These are phyloP conservation scores for Cryphonectria carpinicola DNA, from an alignment of 2,329 filamentous ascomycete genomes.

Conservation along the genomic window DNA sequence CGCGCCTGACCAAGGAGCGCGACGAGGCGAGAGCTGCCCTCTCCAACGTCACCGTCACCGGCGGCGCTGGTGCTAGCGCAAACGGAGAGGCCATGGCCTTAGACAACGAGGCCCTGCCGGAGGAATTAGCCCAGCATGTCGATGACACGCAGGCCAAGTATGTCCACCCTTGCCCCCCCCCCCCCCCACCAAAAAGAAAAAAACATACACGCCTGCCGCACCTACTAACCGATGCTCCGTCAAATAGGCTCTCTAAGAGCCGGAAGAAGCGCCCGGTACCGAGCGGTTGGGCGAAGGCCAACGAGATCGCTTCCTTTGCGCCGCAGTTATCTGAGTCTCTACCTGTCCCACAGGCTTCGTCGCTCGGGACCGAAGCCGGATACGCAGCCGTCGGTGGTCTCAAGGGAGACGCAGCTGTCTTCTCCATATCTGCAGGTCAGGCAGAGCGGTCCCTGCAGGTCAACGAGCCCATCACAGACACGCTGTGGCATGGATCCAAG, in stretches of 20 bases:
- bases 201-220: background rate
- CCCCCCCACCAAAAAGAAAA: background rate
- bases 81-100: conserved; percentile 91
- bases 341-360: conserved; percentile 53
- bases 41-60: conserved; percentile 76
- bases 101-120: conserved; percentile 77
- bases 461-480: conserved; percentile 69
- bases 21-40: conserved; percentile 91
- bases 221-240: conserved; percentile 15
- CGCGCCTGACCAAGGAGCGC: conserved; percentile 84
- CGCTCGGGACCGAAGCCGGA: conserved; percentile 58
- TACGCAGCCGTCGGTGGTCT: conserved; percentile 75
- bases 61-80: conserved; percentile 46
- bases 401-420: conserved; percentile 76
- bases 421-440: conserved; percentile 70
- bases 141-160: conserved; percentile 82
- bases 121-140: conserved; percentile 71
- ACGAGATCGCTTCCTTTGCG: conserved; percentile 63
- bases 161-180: conserved; percentile 40
- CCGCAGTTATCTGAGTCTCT: conserved; percentile 50
- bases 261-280: conserved; percentile 89
- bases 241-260: conserved; percentile 75
- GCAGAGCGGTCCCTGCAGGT: conserved; percentile 70
- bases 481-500: conserved; percentile 67
- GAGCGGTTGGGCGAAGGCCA: conserved; percentile 79